Evolutionary conservation across 352 stramenopile genomes (phyloP), one percentile per base, ranked within the genome.

Genomic region (Phytophthora syringae): DNA sequence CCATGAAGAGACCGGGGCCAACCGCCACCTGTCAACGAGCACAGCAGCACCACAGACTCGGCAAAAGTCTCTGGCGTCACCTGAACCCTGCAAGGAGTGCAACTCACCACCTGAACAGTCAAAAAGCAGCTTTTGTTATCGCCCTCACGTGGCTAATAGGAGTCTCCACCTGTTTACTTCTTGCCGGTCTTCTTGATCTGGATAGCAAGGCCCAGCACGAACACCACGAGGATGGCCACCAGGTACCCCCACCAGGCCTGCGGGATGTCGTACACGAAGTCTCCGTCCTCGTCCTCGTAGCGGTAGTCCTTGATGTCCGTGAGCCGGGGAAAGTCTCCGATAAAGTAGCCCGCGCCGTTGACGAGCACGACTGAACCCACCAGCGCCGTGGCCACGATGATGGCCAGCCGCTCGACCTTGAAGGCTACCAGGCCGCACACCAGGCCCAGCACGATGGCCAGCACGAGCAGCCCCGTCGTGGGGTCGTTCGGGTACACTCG

Each of bases 331-430:
- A 84, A 89, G 65, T 84, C 36, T 21, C 78, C 78, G 12, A 76
- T 77, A 44, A 89, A 91, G 60, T 91, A 90, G 2, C 84, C 84
- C 2, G 83, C 59, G 27, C 84, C 81, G 66, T 79, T 86, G 11
- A 86, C 59, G 0, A 74, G 42, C 21, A 86, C 42, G 11, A 74
- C 66, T 0, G 84, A 53, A 5, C 84, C 84, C 0, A 86, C 67
- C 2, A 90, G 59, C n/a, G 76, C 77, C 27, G 84, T 93, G 25
- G 82, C 78, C n/a, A 79, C 36, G 44, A 93, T 83, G 16, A 93
- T 54, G 12, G 70, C 70, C 1, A 76, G 72, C 16, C 63, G 61
- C 58, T 88, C 82, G 36, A 90, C 36, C 34, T 75, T 76, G 34
- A 80, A 72, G 1, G 81, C 71, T 21, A 92, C 32, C 4, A 82